Percentiles rank a stretch among this genome's conserved stretches.
These are phyloP conservation scores for Candida boleticola DNA, from an alignment of 805 yeast genomes.

Conservation along the genomic window DNA sequence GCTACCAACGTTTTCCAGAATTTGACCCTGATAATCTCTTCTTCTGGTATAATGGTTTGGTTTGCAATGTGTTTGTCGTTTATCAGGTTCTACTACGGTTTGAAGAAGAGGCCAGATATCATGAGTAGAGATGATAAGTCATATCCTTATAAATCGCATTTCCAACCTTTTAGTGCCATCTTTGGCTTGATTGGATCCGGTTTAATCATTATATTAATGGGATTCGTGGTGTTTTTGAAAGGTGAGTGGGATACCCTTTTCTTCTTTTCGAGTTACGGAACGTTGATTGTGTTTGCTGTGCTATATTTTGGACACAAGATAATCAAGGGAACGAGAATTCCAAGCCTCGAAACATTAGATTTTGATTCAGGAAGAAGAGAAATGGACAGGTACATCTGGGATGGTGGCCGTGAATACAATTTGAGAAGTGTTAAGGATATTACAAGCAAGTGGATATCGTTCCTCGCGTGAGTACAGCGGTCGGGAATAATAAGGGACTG, in stretches of 20 bases:
- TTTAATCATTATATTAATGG: constrained; percentile 53
- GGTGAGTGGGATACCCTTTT: constrained; percentile 59
- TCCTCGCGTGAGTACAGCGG: constrained; percentile 24
- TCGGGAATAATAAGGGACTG: not conserved
- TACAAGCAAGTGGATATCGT: constrained; percentile 28
- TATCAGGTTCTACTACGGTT: constrained; percentile 61
- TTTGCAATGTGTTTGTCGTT: constrained; percentile 66
- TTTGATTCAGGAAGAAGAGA: constrained; percentile 84
- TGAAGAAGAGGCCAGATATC: constrained; percentile 61
- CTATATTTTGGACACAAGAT: constrained; percentile 57
- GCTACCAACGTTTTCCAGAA: constrained; percentile 67
- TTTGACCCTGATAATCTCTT: constrained; percentile 64
- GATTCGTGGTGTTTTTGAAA: constrained; percentile 57
- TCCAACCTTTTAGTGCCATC: constrained; percentile 68
- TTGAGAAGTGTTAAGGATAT: constrained; percentile 31
- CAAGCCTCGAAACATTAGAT: constrained; percentile 70
- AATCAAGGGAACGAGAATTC: constrained; percentile 60
- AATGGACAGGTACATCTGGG: constrained; percentile 79
- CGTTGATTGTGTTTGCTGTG: constrained; percentile 50
- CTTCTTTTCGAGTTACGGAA: constrained; percentile 66
- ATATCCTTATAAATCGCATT: constrained; percentile 67
- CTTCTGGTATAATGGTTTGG: constrained; percentile 81
- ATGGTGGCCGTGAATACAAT: constrained; percentile 56
- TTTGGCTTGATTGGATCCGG: constrained; percentile 58
- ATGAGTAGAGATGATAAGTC: constrained; percentile 59